phyloP scores from a whole-genome alignment of 164 flowering plant species.

The Annona squamosa region DNA sequence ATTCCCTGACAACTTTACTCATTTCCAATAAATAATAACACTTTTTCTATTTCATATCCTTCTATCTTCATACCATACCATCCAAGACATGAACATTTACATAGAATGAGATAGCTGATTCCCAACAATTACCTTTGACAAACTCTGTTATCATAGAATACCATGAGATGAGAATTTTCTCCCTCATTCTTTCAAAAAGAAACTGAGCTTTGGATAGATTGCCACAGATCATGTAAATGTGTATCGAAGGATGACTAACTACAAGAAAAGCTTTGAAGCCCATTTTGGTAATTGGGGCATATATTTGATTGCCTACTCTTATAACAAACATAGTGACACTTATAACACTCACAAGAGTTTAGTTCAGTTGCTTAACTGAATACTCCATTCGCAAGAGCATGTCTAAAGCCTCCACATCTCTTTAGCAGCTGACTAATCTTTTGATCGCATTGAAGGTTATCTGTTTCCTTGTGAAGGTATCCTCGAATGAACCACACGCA shows the following conservation, averaged over 20 bases:
- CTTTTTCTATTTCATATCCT: too few relatives aligned
- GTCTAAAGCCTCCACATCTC: conserved; percentile 39
- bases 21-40: too few relatives aligned
- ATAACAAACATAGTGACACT: conserved; percentile 34
- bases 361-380: conserved; percentile 41
- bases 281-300: conserved; percentile 41
- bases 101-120: conserved; percentile 34
- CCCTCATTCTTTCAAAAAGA: conserved; percentile 15
- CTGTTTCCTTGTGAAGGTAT: conserved; percentile 30
- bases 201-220: conserved; percentile 21
- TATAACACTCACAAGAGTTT: conserved; percentile 57
- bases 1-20: too few relatives aligned
- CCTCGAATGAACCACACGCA: conserved; percentile 46
- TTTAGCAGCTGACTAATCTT: conserved; percentile 46
- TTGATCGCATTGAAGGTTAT: conserved; percentile 67
- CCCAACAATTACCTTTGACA: conserved; percentile 28
- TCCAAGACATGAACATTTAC: conserved; percentile 46
- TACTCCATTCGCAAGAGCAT: conserved; percentile 44
- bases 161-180: conserved; percentile 24
- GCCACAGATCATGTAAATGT: conserved; percentile 31
- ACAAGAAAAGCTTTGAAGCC: conserved; percentile 40
- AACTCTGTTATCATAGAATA: conserved; percentile 46
- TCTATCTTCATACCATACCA: too few relatives aligned
- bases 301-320: conserved; percentile 34
- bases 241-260: conserved; percentile 61